Conservation (phyloP, 805 yeast genomes). For the Kodamaea nitidulidarum region DNA sequence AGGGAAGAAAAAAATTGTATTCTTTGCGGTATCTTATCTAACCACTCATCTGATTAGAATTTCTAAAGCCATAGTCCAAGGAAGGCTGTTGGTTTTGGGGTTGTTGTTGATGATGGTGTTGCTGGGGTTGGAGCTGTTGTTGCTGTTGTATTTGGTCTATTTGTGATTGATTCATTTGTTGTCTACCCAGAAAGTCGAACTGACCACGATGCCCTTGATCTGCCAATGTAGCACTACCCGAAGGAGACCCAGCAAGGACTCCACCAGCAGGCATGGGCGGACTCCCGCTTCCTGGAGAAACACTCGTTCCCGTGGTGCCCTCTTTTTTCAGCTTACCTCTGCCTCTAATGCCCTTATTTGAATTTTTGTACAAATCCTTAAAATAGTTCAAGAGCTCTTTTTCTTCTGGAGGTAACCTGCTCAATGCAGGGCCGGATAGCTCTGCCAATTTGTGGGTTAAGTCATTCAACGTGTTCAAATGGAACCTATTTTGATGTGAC, state of each 20-base stretch:
- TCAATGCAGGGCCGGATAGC: slow-evolving; percentile 43
- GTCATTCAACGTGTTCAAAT: slow-evolving; percentile 61
- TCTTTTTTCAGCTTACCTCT: slow-evolving; percentile 56
- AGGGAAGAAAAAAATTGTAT: no score
- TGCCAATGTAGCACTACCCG: neutral
- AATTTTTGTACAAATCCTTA: slow-evolving; percentile 76
- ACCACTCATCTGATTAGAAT: slow-evolving; percentile 11
- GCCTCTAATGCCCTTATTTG: slow-evolving; percentile 89
- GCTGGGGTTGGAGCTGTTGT: slow-evolving; percentile 9
- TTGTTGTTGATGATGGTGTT: slow-evolving; percentile 9
- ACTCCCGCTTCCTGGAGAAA: slow-evolving; percentile 4
- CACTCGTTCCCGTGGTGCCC: slow-evolving; percentile 1
- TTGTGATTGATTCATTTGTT: slow-evolving; percentile 10
- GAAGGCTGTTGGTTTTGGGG: slow-evolving; percentile 8
- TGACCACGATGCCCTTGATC: slow-evolving; percentile 19
- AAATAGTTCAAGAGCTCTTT: slow-evolving; percentile 71
- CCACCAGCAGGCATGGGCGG: slow-evolving; percentile 6
- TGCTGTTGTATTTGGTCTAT: slow-evolving; percentile 6
- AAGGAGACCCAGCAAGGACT: slow-evolving; percentile 9
- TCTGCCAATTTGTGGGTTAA: slow-evolving; percentile 68
- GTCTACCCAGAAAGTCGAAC: slow-evolving; percentile 41
- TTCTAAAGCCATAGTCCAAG: slow-evolving; percentile 10
- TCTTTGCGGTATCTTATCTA: no score
- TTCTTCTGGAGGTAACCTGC: slow-evolving; percentile 57
- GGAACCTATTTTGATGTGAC: slow-evolving; percentile 91